Percentiles rank a stretch among this genome's conserved stretches.
Evolutionary conservation across 1,284 basidiomycete species (phyloP).

Genomic region (Anthracocystis panici-leucophaei): DNA sequence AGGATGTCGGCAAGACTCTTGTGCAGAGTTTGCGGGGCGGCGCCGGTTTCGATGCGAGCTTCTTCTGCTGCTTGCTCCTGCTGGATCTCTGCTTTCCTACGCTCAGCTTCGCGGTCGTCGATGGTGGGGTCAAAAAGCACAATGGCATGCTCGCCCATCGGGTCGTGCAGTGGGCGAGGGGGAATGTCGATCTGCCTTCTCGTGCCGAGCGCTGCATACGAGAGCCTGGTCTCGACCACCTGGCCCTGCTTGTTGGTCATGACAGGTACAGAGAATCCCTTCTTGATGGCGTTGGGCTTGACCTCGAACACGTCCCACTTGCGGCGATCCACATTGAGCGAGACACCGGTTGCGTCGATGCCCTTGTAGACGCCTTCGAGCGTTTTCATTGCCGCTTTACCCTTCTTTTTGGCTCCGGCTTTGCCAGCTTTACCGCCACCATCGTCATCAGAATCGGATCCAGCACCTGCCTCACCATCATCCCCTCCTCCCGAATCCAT

Average conservation of each 20-base stretch:
- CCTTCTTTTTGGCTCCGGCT: conserved; percentile 39
- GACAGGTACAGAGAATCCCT: conserved; percentile 83
- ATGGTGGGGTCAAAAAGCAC: conserved; percentile 97
- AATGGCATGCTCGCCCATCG: conserved; percentile 97
- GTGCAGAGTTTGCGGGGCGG: conserved; percentile 76
- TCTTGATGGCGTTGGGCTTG: conserved; percentile 60
- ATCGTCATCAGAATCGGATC: conserved; percentile 32
- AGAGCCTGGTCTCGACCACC: conserved; percentile 76
- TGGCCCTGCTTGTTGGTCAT: conserved; percentile 85
- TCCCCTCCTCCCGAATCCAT: conserved; percentile 55
- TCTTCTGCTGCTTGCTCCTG: conserved; percentile 47
- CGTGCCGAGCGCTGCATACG: conserved; percentile 85
- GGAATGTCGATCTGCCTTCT: conserved; percentile 84
- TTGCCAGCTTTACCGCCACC: conserved; percentile 20
- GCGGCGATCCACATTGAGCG: conserved; percentile 62
- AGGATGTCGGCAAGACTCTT: conserved; percentile 88
- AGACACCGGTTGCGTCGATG: conserved; percentile 65
- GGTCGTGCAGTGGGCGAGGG: conserved; percentile 92
- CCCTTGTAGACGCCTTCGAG: conserved; percentile 67
- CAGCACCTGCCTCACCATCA: conserved; percentile 49
- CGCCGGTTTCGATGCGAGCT: conserved; percentile 37
- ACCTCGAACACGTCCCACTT: conserved; percentile 62
- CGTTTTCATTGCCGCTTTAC: conserved; percentile 44
- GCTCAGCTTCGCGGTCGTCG: conserved; percentile 74
- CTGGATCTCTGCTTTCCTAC: conserved; percentile 50